Base-by-base conservation (phyloP, 371 early-diverging fungal species). In the Mortierella sp. region DNA sequence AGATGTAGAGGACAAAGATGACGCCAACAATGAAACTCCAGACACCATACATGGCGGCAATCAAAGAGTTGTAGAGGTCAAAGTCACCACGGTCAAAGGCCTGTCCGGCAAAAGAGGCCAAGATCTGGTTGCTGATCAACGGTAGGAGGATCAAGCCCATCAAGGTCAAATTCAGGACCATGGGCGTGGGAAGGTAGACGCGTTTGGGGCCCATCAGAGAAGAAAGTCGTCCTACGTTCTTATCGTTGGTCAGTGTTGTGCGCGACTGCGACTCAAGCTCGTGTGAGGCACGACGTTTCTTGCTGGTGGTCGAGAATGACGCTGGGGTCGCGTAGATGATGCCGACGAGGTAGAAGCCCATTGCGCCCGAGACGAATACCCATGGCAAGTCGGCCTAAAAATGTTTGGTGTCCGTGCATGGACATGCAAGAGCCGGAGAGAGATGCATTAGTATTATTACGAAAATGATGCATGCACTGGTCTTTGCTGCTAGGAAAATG, bases 261-360 rank as follows among this genome's bases (percentile, higher is more conserved):
- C 41, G 21, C 7, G 68, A 41, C 21, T 44, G 38, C 18, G 68
- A 41, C 14, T 44, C 68, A 16, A 44, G 51, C 1, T 74, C 79
- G 8, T 74, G 54, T 35, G 43, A 74, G 49, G 76, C 60, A 21
- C 79, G 73, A 8, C 73, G 75, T 55, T 79, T 83, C 68, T 65
- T 71, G 55, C 7, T 71, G 29, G 58, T 27, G 21, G 14, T 79
- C 24, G 83, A 83, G 48, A 83, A 83, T 1, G 83, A 79, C 12
- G 83, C 83, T 14, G 83, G 83, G 0, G 83, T 83, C 12, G 83
- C 83, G n/a, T 83, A 83, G 76, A 83, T 83, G 71, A 83, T 83
- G 2, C 83, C 83, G 38, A 83, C 83, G 4, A 83, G 83, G 70
- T 83, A 83, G 56, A 83, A 83, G 51, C 83, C 83, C 83, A 83